Evolutionary conservation across 1,284 basidiomycete genomes (phyloP).

Genomic region (Sphaerobolus stellatus): DNA sequence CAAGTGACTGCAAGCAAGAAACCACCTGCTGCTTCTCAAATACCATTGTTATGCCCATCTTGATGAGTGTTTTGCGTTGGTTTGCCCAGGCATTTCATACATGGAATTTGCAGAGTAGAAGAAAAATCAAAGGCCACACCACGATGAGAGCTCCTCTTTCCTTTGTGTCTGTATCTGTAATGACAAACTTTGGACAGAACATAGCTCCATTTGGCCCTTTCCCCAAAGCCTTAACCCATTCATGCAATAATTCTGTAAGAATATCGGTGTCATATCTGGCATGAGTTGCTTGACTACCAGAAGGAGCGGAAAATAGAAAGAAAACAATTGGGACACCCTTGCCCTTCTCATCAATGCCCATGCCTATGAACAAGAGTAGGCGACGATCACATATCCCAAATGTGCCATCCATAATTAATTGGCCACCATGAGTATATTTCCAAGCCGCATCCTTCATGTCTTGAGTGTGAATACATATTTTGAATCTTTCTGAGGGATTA

Average conservation of each 20-base stretch:
- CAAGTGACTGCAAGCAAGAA: not conserved
- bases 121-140: constrained; percentile 29
- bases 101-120: constrained; percentile 42
- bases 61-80: constrained; percentile 17
- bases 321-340: constrained; percentile 34
- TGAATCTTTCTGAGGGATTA: constrained; percentile 22
- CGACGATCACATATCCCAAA: constrained; percentile 34
- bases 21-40: constrained; percentile 9
- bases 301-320: constrained; percentile 38
- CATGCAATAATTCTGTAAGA: constrained; percentile 26
- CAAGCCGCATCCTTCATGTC: constrained; percentile 37
- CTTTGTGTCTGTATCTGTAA: constrained; percentile 38
- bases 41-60: not conserved
- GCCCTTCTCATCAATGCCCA: constrained; percentile 31
- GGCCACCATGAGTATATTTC: constrained; percentile 30
- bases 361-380: constrained; percentile 37
- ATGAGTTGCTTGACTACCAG: constrained; percentile 29
- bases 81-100: constrained; percentile 36
- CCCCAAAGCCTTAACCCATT: constrained; percentile 24
- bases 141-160: constrained; percentile 32
- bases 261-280: constrained; percentile 35
- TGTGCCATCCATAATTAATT: constrained; percentile 39
- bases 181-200: constrained; percentile 30
- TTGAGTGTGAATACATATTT: constrained; percentile 29
- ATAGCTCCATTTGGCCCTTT: not conserved